Evolutionary conservation across 768 basidiomycete genomes (phyloP), one percentile per base, ranked within the genome.

Genomic region (Termitomyces sp.): DNA sequence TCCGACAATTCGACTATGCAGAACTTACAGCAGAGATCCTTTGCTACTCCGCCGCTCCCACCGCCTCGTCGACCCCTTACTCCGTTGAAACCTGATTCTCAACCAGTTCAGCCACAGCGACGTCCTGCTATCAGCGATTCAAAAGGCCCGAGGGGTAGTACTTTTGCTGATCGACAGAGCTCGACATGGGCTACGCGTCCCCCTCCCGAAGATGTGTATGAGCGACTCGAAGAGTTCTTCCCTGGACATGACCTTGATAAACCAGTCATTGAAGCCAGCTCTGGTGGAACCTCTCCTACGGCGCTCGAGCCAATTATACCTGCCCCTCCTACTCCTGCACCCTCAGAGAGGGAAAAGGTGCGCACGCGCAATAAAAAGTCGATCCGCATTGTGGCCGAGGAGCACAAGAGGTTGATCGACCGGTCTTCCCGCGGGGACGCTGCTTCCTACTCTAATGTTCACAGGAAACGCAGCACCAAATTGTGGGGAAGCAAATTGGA

Each of bases 191-290:
- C 91, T 37, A 85, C 88, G 59, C 90, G 94, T 65, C 95, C 95
- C 29, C 84, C 87, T 46, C 86, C 94, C 0, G 97, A 98, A 73
- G 90, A 91, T 63, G 89, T 99, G 45, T 93, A 94, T 68, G 90
- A 98, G 44, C 86, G 90, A 56, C 80, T 99, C 8, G 92, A 98
- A 64, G 86, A 89, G 60, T 98, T 92, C 77, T 99, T 99, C 80
- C 95, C 96, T 0, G 87, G 90, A 62, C 92, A 97, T 68, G 94
- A 98, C 66, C 83, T 98, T 49, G 97, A 98, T 71, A 90, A 94
- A 68, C 94, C 95, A 2, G 88, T 98, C 62, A 90, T 98, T 54
- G 96, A 98, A 64, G 85, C 88, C 33, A 81, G 79, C 41, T 89
- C 86, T 4, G 88, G 91, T 10, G 88, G 88, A 42, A 86, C 87